Base-by-base conservation (phyloP, 495 filamentous ascomycete species). In the Hypoxylon fragiforme region DNA sequence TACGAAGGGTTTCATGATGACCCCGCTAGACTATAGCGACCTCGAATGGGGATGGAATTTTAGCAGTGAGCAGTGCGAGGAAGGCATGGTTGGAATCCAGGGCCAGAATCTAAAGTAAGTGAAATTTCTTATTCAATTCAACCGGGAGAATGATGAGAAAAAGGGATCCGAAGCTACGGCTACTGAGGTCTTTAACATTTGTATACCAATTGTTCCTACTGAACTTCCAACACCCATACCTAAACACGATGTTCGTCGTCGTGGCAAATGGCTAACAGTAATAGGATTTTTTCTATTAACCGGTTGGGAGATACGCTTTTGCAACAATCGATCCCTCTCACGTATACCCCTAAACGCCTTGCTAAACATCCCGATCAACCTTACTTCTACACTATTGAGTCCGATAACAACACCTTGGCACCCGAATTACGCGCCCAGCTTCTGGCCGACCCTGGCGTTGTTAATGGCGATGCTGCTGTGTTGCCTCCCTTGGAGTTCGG, bases 1-100 rank as follows among this genome's bases (percentile, higher is more conserved):
- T 44, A 92, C 87, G 5, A 89, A 87, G 62, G 81, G 80, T 28
- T 96, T 97, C 59, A 91, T 90, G 80, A 85, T 96, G 56, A 97
- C 92, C 0, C 94, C 95, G 0, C 70, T 99, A 30, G 87, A 88
- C 62, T 96, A 96, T 60, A 81, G 81, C 20, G 85, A 84, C n/a
- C 78, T 99, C 5, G 91, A 95, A 64, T 96, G 89, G 77, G 92
- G 89, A 15, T 95, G 91, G 86, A 96, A 88, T 60, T 97, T 99
- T 61, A 94, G 87, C 62, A 96, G 90, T 62, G 90, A 96, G 71
- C 87, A 94, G 63, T 95, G 91, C 57, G 78, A 85, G 11, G 91
- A 96, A 71, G 92, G 94, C 16, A 92, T 99, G 87, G 92, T 97
- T 28, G 92, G 91, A 44, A 92, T 99, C 44, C 89, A 96, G 70